Percentiles rank a stretch among this genome's conserved stretches.
phyloP scores from a whole-genome alignment of 257 asterid genomes.

The Capsicum chinense region DNA sequence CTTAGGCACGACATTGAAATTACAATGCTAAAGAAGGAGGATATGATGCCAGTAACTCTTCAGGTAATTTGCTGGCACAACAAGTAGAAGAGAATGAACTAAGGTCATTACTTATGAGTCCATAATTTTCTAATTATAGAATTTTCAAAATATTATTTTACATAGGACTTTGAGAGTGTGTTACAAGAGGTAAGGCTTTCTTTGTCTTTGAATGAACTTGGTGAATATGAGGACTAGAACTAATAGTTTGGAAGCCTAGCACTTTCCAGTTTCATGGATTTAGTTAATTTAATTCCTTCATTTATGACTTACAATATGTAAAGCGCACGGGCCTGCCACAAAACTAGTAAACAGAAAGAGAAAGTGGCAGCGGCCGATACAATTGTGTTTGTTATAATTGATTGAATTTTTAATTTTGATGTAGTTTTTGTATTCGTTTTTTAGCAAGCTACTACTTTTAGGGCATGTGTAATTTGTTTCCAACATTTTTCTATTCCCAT shows the following conservation, averaged over 20 bases:
- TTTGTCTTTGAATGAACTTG: conserved; percentile 82
- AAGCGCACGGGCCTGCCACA: too few species aligned
- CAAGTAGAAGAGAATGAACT: neutral
- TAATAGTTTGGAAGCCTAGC: conserved; percentile 83
- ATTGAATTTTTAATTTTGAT: too few species aligned
- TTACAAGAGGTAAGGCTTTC: conserved; percentile 96
- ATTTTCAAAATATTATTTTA: neutral
- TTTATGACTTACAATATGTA: too few species aligned
- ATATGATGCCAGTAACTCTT: conserved; percentile 45
- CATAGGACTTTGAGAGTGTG: conserved; percentile 83
- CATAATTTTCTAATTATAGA: neutral
- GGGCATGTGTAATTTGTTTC: too few species aligned
- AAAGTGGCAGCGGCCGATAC: too few species aligned
- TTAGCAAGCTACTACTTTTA: too few species aligned
- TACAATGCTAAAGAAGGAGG: conserved; percentile 60
- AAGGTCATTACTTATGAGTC: neutral
- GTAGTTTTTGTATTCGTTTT: too few species aligned
- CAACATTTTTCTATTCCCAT: too few species aligned
- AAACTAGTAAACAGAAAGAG: too few species aligned
- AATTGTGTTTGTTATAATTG: too few species aligned
- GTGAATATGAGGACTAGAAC: conserved; percentile 38
- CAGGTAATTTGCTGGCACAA: conserved; percentile 50
- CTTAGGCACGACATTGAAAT: conserved; percentile 76
- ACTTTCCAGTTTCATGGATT: conserved; percentile 30
- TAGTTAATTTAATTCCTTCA: too few species aligned